phyloP scores from a whole-genome alignment of 441 rosid species.

The Gossypium trilobum region DNA sequence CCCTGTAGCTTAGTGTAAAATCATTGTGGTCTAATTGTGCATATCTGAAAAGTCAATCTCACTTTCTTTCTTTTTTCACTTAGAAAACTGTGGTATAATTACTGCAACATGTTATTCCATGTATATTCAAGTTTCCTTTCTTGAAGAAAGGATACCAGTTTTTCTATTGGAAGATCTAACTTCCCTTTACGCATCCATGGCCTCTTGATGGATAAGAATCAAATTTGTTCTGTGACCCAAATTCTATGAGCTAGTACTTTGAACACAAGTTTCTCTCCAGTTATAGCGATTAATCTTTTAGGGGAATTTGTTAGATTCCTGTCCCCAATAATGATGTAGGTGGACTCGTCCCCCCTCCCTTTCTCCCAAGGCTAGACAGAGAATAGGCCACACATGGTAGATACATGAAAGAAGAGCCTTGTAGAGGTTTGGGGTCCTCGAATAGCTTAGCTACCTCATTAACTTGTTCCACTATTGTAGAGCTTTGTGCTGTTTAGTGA shows the following conservation, averaged over 20 bases:
- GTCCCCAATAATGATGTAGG: background rate
- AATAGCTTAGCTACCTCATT: background rate
- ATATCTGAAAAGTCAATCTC: background rate
- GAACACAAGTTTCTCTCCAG: background rate
- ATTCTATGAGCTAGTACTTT: background rate
- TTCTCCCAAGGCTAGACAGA: background rate
- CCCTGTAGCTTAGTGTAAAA: background rate
- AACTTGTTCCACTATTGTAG: background rate
- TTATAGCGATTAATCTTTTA: background rate
- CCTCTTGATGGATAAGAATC: background rate
- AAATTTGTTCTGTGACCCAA: background rate
- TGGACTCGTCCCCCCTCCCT: background rate
- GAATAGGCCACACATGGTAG: background rate
- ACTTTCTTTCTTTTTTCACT: background rate
- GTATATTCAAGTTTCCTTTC: background rate
- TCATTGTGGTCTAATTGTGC: background rate
- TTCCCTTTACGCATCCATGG: background rate
- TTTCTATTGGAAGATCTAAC: constrained; percentile 1
- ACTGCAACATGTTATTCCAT: background rate
- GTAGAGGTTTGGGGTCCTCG: background rate
- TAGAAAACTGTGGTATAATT: background rate
- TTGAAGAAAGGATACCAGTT: background rate
- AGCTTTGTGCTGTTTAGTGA: background rate
- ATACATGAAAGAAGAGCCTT: background rate
- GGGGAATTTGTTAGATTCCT: background rate